Conservation (phyloP, 2,329 filamentous ascomycete species). For the Aspergillus thermomutatus region DNA sequence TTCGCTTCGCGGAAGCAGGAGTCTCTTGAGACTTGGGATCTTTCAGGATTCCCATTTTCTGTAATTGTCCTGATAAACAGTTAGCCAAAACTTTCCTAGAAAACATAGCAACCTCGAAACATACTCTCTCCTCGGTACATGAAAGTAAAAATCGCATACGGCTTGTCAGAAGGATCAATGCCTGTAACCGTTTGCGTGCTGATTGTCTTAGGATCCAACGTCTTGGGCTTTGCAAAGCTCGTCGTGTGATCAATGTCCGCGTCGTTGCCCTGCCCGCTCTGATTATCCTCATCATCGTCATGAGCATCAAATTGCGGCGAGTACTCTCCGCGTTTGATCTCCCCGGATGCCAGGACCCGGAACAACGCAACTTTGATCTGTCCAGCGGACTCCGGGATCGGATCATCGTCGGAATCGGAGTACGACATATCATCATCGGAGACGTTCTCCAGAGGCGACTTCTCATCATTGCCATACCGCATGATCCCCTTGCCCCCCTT, state of each 20-base stretch:
- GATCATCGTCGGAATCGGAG: constrained; percentile 79
- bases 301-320: constrained; percentile 96
- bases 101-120: constrained; percentile 37
- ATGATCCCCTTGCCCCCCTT: constrained; percentile 57
- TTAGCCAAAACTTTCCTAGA: constrained; percentile 2
- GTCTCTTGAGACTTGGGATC: constrained; percentile 61
- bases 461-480: constrained; percentile 74
- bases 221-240: constrained; percentile 95
- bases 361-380: constrained; percentile 99
- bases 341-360: constrained; percentile 87
- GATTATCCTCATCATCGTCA: constrained; percentile 78
- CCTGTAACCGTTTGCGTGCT: constrained; percentile 99
- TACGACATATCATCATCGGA: constrained; percentile 66
- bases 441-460: constrained; percentile 68
- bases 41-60: constrained; percentile 89
- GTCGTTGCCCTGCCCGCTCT: constrained; percentile 55
- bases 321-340: constrained; percentile 97
- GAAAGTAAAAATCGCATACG: constrained; percentile 96
- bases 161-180: constrained; percentile 92
- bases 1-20: constrained; percentile 65
- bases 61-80: constrained; percentile 69
- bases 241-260: constrained; percentile 94
- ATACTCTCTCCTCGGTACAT: constrained; percentile 93
- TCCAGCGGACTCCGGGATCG: constrained; percentile 83
- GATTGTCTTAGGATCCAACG: constrained; percentile 92